These are phyloP conservation scores for Tylopilus vinaceipallidus DNA, from an alignment of 768 basidiomycete species.

Conservation along the genomic window DNA sequence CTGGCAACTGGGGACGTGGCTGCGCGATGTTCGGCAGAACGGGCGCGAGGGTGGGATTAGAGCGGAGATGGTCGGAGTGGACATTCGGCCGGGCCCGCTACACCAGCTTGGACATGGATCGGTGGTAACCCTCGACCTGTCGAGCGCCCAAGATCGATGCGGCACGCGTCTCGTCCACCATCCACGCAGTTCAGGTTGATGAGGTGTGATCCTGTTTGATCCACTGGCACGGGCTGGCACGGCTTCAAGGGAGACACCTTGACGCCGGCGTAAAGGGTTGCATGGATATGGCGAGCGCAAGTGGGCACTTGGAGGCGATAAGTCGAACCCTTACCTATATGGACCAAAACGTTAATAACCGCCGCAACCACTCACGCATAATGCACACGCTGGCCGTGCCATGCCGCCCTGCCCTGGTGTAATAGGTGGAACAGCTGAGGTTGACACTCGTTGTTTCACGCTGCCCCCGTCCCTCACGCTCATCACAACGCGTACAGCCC, in stretches of 20 bases:
- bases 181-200: background rate
- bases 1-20: background rate
- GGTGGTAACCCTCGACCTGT: background rate
- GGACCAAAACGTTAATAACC: background rate
- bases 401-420: background rate
- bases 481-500: too few species aligned
- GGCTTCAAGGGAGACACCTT: background rate
- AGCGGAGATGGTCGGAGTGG: slow-evolving; percentile 23
- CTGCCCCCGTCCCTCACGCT: background rate
- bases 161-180: too few species aligned
- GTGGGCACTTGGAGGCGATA: background rate
- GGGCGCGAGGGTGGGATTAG: slow-evolving; percentile 15
- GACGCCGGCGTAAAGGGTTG: background rate
- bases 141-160: background rate
- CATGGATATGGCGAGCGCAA: background rate
- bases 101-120: too few species aligned
- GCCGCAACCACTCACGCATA: background rate
- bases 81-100: background rate
- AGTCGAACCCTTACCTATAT: background rate
- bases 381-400: background rate
- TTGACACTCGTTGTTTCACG: background rate
- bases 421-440: background rate
- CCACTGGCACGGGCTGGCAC: background rate
- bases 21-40: slow-evolving; percentile 8
- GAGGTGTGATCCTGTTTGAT: background rate